Evolutionary conservation across 225 moss, liverwort and hornwort genomes (phyloP).

Genomic region (Sphagnum tenellum): DNA sequence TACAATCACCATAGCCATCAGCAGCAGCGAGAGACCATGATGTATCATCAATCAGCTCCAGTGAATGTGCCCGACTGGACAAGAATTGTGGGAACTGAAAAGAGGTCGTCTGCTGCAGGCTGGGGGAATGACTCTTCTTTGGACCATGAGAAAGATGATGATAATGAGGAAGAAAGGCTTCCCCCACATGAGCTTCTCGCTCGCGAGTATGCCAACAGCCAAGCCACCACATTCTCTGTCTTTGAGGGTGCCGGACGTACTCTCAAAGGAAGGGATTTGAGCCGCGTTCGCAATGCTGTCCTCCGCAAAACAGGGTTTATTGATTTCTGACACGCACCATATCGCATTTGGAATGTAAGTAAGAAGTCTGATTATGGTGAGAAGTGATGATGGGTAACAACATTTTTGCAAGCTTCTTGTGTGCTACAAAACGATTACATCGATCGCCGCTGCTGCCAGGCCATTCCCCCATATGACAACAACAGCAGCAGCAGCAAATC

Average conservation of each 20-base stretch:
- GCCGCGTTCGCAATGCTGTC: conserved; percentile 80
- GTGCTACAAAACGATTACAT: no score
- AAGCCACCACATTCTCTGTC: conserved; percentile 70
- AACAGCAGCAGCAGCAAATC: no score
- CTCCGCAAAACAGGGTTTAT: conserved; percentile 76
- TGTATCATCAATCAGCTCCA: conserved; percentile 81
- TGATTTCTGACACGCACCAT: conserved; percentile 48
- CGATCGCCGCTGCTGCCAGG: no score
- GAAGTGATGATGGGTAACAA: no score
- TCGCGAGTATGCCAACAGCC: conserved; percentile 60
- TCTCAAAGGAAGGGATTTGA: conserved; percentile 77
- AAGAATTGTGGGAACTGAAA: conserved; percentile 74
- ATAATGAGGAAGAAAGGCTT: conserved; percentile 49
- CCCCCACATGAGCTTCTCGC: conserved; percentile 83
- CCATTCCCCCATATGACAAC: no score
- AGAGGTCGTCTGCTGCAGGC: conserved; percentile 24
- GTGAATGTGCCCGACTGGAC: conserved; percentile 96
- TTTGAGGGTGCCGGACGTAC: conserved; percentile 88
- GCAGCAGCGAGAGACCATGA: conserved; percentile 14
- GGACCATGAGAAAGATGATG: conserved; percentile 59
- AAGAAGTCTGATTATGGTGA: no score
- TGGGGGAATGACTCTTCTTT: conserved; percentile 17
- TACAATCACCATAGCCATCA: no score
- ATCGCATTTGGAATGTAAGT: conserved; percentile 18
- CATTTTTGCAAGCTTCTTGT: no score